These are phyloP conservation scores for Adansonia digitata DNA, from an alignment of 345 rosid species.

Conservation along the genomic window DNA sequence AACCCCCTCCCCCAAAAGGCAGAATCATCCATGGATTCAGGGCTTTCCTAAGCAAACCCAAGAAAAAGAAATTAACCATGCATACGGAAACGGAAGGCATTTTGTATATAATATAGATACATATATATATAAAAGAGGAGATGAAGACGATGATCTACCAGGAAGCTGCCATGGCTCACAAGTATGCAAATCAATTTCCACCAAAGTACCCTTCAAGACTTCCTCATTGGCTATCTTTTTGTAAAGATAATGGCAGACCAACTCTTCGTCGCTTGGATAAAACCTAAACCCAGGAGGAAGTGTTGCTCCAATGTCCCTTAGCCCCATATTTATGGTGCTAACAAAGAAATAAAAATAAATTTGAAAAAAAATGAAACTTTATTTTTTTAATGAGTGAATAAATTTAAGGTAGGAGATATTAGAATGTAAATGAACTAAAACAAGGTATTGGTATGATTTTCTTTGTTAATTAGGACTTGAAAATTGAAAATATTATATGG, in stretches of 20 bases:
- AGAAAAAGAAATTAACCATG: neutral
- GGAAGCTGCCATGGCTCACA: conserved; percentile 99
- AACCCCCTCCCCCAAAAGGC: too few species aligned
- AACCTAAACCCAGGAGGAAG: conserved; percentile 98
- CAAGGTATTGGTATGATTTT: conserved; percentile 1
- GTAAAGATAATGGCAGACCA: conserved; percentile 91
- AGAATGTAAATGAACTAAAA: conserved; percentile 9
- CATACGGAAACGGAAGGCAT: too few species aligned
- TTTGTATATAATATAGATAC: neutral
- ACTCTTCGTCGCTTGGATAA: conserved; percentile 94
- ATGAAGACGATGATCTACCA: conserved; percentile 35
- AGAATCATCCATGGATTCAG: neutral
- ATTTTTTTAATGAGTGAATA: too few species aligned
- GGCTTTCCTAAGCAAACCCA: too few species aligned
- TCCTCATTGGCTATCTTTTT: conserved; percentile 71
- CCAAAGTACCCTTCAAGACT: conserved; percentile 61
- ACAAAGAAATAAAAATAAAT: neutral
- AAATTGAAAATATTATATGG: conserved; percentile 25
- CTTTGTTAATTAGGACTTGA: conserved; percentile 21
- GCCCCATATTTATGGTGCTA: conserved; percentile 42
- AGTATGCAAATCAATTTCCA: conserved; percentile 86
- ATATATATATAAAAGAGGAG: neutral
- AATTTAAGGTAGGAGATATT: conserved; percentile 10
- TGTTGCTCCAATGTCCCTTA: conserved; percentile 87
- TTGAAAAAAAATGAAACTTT: neutral